Base-by-base conservation (phyloP, 163 green algal genomes). In the Scenedesmus sp. region DNA sequence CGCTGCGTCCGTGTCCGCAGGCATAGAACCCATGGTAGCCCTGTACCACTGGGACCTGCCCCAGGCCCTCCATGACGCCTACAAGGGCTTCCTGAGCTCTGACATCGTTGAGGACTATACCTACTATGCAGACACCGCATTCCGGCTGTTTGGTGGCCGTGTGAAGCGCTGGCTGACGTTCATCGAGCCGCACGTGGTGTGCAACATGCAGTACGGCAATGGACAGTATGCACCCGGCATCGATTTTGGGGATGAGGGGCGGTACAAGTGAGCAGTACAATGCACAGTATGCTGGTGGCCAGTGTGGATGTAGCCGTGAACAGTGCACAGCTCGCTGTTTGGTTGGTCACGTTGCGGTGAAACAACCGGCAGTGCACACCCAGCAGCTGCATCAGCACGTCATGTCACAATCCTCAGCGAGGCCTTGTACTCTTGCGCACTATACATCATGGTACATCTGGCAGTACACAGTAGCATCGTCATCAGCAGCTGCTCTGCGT, bases 111-210 rank as follows among this genome's bases (percentile, higher is more conserved):
- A 86, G 1, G 92, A 95, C 72, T 97, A 96, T 90, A 82, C 59
- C 15, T 85, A 91, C 18, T 97, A 95, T 89, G 93, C 95, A 0
- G 90, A 91, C 51, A 85, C 72, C 5, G 42, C 30, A 20, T 91
- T 93, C 43, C 53, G 56, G 9, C 7, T 85, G 72, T 87, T 91
- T 80, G 76, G 72, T 13, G 43, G 61, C 78, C 76, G 85, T 1
- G 90, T 93, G 76, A 56, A 65, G 40, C 49, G n/a, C 53, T 91
- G 91, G 86, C 42, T 91, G 33, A 88, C 84, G 0, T 96, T 97
- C 89, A 97, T 96, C 43, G 95, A 97, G 93, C 95, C 95, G 1
- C 89, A 89, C 44, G 93, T 92, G 24, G 73, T 93, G 24, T 91
- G 86, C 44, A 82, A 92, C 59, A 53, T 81, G 90, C 76, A 92